Base-by-base conservation (phyloP, 2,329 filamentous ascomycete species). In the Paracamarosporium sp. region DNA sequence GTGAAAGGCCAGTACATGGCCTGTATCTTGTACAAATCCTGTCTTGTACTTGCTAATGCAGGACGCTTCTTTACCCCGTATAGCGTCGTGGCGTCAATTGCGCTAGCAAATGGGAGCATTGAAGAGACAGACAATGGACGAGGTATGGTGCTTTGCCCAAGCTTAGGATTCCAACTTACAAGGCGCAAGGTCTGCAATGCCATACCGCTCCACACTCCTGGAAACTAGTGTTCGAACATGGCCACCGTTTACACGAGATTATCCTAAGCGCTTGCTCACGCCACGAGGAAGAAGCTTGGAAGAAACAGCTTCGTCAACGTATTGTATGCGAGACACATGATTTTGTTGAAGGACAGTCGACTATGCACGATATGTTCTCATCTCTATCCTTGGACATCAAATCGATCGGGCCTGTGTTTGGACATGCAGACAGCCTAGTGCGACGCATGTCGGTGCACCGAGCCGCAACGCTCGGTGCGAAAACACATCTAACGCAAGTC, bases 171-270 rank as follows among this genome's bases (percentile, higher is more conserved):
- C 36, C 27, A 40, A 20, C 41, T 47, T 24, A 31, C 35, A 13
- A 41, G 13, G 12, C 20, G 45, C 44, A 59, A 96, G 93, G 92
- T 0, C 74, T 98, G 7, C 92, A 94, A 81, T 97, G 93, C 69
- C 89, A 95, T 62, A 91, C 90, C 3, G 91, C 91, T 0, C 88
- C 91, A 0, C 91, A 91, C 74, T 95, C 93, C 1, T 98, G 93
- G 94, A 99, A 98, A 73, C 70, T 97, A 11, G 83, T 92, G 2
- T 97, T 98, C 69, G 89, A 95, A 72, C 86, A 86, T 63, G 84
- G 90, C 55, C 86, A 90, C 63, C 87, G 90, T 58, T 81, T 94
- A 52, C 94, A 91, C 72, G 94, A 98, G 76, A 78, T 97, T 15
- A 87, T 97, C 38, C 83, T 97, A 78, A 96, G 90, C 63, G 94